phyloP scores from a whole-genome alignment of 139 green algal genomes.

The Chlamydomonas schloesseri region DNA sequence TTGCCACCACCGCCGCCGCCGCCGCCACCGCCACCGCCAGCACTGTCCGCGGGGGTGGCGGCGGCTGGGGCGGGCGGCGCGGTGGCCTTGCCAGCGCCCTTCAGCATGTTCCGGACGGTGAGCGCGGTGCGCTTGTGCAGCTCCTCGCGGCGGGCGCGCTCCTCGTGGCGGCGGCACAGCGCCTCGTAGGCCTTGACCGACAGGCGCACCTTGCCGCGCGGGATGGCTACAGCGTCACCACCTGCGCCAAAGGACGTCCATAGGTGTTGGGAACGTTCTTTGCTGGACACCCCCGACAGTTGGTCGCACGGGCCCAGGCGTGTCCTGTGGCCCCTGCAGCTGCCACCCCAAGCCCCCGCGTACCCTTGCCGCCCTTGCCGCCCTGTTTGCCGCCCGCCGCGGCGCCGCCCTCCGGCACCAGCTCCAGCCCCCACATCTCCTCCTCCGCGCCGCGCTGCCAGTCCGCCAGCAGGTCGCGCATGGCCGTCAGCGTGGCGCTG shows the following conservation, averaged over 20 bases:
- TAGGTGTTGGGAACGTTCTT: no score
- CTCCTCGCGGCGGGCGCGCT: background rate
- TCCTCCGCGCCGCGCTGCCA: background rate
- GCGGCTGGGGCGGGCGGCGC: background rate
- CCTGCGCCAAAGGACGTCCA: background rate
- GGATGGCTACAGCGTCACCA: no score
- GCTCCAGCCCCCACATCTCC: conserved; percentile 9
- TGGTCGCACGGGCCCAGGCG: no score
- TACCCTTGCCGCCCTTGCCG: no score
- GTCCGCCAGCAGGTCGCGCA: background rate
- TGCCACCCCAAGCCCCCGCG: no score
- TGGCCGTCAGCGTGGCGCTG: background rate
- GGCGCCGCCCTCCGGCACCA: background rate
- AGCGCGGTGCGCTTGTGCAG: background rate
- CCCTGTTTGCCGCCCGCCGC: no score
- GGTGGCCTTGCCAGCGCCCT: background rate
- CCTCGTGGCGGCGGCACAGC: background rate
- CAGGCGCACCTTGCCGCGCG: background rate
- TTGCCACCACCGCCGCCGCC: background rate
- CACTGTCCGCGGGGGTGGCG: background rate
- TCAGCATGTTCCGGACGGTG: background rate
- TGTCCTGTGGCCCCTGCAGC: no score
- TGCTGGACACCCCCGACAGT: no score
- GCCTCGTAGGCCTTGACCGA: background rate
- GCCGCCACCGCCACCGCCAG: background rate